Percentiles rank a stretch among this genome's conserved stretches.
Conservation (phyloP, 148 eudicot species). For the Rhododendron vialii region DNA sequence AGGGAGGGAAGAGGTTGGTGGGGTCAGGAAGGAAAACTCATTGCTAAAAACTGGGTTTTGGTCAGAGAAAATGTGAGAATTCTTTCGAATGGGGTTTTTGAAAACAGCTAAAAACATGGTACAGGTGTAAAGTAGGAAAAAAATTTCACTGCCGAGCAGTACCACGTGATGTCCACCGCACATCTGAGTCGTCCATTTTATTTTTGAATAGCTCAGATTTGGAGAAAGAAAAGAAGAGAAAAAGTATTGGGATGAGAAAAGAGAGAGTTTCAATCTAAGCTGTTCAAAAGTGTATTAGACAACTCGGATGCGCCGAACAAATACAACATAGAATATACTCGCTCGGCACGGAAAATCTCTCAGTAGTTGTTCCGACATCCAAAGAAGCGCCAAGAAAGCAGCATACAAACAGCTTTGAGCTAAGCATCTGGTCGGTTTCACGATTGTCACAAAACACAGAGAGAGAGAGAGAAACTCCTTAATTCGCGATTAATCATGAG, state of each 20-base stretch:
- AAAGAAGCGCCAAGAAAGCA: not conserved
- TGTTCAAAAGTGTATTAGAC: too few relatives aligned
- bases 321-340: too few relatives aligned
- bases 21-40: constrained; percentile 18
- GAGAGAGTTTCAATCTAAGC: too few relatives aligned
- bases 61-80: not conserved
- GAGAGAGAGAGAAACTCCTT: not conserved
- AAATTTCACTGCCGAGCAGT: too few relatives aligned
- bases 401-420: not conserved
- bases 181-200: too few relatives aligned
- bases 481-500: too few relatives aligned
- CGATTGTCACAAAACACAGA: not conserved
- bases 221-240: too few relatives aligned
- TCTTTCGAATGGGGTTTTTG: not conserved
- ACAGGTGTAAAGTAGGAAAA: not conserved
- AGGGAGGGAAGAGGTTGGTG: constrained; percentile 16
- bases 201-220: too few relatives aligned
- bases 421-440: not conserved
- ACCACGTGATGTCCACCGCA: too few relatives aligned
- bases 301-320: too few relatives aligned
- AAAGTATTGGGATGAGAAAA: too few relatives aligned
- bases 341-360: too few relatives aligned
- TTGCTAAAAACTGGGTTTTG: not conserved
- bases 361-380: not conserved
- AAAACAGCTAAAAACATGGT: not conserved